These are phyloP conservation scores for Podospora australis DNA, from an alignment of 495 filamentous ascomycete genomes.

Conservation along the genomic window DNA sequence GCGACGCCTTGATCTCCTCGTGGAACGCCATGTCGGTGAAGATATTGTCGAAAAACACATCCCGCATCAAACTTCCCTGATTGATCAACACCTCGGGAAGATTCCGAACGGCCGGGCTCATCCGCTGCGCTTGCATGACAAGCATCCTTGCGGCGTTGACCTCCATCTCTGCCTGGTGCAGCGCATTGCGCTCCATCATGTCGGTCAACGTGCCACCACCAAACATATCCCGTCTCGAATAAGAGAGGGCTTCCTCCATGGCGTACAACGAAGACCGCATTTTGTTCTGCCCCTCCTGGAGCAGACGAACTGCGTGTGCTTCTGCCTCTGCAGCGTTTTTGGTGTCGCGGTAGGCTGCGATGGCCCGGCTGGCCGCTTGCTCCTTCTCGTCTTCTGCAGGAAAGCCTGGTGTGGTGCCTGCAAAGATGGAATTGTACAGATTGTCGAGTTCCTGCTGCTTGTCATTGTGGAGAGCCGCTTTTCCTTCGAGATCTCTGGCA, in stretches of 20 bases:
- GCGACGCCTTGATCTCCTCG: constrained; percentile 37
- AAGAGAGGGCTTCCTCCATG: constrained; percentile 25
- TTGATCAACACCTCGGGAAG: constrained; percentile 31
- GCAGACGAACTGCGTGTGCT: constrained; percentile 18
- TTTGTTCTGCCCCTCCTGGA: constrained; percentile 22
- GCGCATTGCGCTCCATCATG: constrained; percentile 37
- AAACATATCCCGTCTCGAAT: constrained; percentile 26
- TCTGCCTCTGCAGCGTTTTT: constrained; percentile 20
- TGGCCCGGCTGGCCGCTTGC: constrained; percentile 3
- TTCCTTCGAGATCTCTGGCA: constrained; percentile 19
- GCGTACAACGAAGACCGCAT: constrained; percentile 22
- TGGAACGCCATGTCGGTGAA: constrained; percentile 42
- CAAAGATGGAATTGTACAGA: constrained; percentile 39
- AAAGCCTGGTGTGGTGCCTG: constrained; percentile 39
- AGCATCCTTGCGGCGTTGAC: constrained; percentile 16
- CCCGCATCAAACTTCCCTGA: constrained; percentile 32
- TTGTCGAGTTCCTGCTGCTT: constrained; percentile 34
- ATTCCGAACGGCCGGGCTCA: constrained; percentile 23
- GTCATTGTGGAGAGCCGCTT: constrained; percentile 22
- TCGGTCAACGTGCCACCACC: constrained; percentile 25
- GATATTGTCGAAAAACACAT: constrained; percentile 44
- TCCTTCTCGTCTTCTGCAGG: constrained; percentile 43
- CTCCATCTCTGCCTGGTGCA: constrained; percentile 29
- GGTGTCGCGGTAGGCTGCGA: constrained; percentile 20
- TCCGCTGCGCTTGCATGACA: constrained; percentile 29